phyloP scores from a whole-genome alignment of 2,329 filamentous ascomycete genomes.

The Fusarium sp. region DNA sequence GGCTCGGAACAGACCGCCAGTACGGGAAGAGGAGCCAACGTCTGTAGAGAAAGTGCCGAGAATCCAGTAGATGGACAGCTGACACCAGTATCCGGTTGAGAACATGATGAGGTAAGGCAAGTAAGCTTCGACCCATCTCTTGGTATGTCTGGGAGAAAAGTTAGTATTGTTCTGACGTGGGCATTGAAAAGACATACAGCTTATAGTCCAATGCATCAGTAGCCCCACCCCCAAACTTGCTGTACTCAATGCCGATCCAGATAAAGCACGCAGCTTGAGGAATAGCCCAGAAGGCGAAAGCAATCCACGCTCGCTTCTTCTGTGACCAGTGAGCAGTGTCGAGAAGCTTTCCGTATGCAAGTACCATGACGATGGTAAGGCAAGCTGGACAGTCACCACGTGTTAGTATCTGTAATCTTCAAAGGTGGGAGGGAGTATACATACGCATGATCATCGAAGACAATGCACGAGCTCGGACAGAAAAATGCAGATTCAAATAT shows the following conservation, averaged over 20 bases:
- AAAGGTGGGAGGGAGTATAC: fast-evolving
- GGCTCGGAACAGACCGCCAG: background rate
- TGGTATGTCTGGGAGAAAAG: fast-evolving
- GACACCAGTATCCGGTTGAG: background rate
- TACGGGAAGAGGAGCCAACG: background rate
- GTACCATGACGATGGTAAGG: background rate
- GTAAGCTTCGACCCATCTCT: background rate
- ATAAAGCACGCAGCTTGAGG: background rate
- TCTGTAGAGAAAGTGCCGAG: background rate
- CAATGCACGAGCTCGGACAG: background rate
- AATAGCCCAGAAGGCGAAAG: background rate
- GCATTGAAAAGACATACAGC: background rate
- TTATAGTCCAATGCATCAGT: background rate
- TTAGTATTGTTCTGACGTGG: background rate
- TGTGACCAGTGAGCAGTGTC: background rate
- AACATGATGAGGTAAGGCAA: background rate
- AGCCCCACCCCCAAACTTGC: background rate
- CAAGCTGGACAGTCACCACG: fast-evolving
- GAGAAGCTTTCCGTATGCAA: background rate
- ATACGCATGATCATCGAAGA: slow-evolving; percentile 3
- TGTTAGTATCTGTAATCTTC: background rate
- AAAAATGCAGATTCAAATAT: background rate
- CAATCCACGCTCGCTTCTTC: slow-evolving; percentile 7
- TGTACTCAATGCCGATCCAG: background rate
- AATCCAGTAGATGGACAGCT: slow-evolving; percentile 1